These are phyloP conservation scores for Brassica incana DNA, from an alignment of 345 rosid species.

Conservation along the genomic window DNA sequence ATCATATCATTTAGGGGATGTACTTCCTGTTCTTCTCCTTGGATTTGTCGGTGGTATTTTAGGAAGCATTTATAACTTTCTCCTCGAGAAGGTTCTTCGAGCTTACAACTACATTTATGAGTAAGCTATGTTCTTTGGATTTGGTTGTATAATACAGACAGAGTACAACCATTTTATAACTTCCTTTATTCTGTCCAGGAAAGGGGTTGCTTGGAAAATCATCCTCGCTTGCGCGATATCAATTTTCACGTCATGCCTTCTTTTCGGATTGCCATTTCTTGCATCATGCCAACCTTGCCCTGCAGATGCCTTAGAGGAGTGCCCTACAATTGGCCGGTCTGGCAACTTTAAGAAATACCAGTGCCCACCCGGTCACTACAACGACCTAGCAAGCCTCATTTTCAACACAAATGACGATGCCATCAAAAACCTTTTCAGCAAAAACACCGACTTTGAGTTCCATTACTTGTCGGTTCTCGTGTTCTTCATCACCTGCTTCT, in stretches of 20 bases:
- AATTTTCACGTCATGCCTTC: constrained; percentile 78
- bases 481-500: constrained; percentile 73
- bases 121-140: constrained; percentile 50
- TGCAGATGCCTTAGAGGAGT: constrained; percentile 59
- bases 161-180: neutral
- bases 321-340: constrained; percentile 91
- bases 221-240: constrained; percentile 67
- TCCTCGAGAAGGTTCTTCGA: constrained; percentile 69
- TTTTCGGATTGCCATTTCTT: constrained; percentile 90
- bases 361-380: constrained; percentile 74
- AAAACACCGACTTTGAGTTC: constrained; percentile 72
- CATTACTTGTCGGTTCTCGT: constrained; percentile 60
- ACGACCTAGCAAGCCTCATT: constrained; percentile 94
- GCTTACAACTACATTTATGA: constrained; percentile 63
- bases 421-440: constrained; percentile 90
- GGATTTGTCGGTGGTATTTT: constrained; percentile 84
- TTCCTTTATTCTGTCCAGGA: constrained; percentile 49
- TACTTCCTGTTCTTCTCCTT: constrained; percentile 75
- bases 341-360: constrained; percentile 96
- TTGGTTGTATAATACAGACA: neutral
- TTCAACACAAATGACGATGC: constrained; percentile 95
- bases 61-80: constrained; percentile 77
- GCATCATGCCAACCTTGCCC: constrained; percentile 86
- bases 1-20: constrained; percentile 73
- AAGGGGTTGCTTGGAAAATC: constrained; percentile 57